Evolutionary conservation across 2,329 filamentous ascomycete genomes (phyloP), one percentile per base, ranked within the genome.

Genomic region (Aspergillus fijiensis): DNA sequence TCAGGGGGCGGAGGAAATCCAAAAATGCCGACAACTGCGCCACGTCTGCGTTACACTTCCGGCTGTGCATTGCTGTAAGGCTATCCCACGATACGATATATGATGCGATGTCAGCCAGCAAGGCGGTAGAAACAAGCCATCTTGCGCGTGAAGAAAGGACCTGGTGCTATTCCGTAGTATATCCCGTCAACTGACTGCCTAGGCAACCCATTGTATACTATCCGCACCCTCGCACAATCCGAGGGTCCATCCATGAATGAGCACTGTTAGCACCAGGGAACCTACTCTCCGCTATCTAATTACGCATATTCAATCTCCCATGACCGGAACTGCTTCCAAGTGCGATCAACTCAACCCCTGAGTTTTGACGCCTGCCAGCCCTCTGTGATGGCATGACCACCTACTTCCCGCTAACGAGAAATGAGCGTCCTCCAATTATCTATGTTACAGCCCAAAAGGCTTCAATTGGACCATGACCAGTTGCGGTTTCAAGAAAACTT

Each of bases 1-100:
- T 54, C 29, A 55, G 53, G 35, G 51, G 35, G 35, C 33, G 53
- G 52, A 42, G 52, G 39, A 27, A 42, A 45, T 19, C 47, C 53
- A 48, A 23, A 55, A 48, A 12, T 23, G 21, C 53, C 31, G 31
- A 29, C 53, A 16, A 55, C 56, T 61, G 59, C 59, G 56, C 59
- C 59, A 56, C 59, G 56, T 59, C 52, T 51, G 49, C 21, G 45
- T 55, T 45, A 31, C 52, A 47, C 48, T 52, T 49, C 25, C 52
- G 52, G 52, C 25, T 29, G 48, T 55, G 53, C 53, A 55, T 55
- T 5, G n/a, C 2, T 19, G 39, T 19, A 11, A 51, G 49, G 33
- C 33, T 35, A 35, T 35, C 33, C 33, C 33, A 35, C 33, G 33
- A 35, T 35, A 35, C 33, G 10, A 35, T 35, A 35, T 35, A 4